Base-by-base conservation (phyloP, 1,284 basidiomycete species). In the Trichosporon asahii region DNA sequence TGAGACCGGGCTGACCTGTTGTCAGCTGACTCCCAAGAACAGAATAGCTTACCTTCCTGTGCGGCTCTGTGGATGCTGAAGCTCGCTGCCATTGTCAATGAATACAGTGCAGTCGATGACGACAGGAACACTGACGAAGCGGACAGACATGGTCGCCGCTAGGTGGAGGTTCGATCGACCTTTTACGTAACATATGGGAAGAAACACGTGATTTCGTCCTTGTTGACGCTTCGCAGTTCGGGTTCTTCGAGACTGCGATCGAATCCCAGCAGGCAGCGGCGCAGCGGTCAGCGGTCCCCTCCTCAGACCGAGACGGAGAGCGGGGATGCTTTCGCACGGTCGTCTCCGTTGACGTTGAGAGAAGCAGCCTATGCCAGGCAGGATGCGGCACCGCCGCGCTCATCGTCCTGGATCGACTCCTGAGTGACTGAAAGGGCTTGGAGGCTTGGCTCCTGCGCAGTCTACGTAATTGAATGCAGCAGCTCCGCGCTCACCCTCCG, bases 1-100 rank as follows among this genome's bases (percentile, higher is more conserved):
- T 86, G 25, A 95, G 84, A 25, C 90, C 89, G 15, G 89, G 85
- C 82, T 95, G 93, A 76, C 90, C 93, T 94, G 75, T 14, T 12
- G 60, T 72, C 29, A 65, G 9, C 29, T 73, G 21, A 70, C n/a
- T 15, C 35, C 37, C 40, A 23, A 12, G 9, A 12, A 37, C 21
- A 11, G 49, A 60, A 12, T 37, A 37, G 63, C 69, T 69, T 55
- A 82, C 83, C 84, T 76, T 85, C 83, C 53, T 83, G 77, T 12
- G 83, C 80, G 35, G 84, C 83, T 74, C 82, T 80, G 67, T 85
- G 83, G 57, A 84, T 80, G 70, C 76, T 82, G 66, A 83, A 73
- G 29, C 66, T 68, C 27, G 60, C 57, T 29, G 71, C 61, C 69
- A 71, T 70, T 33, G 64, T 73, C 25, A 49, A 35, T 53, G 57